These are phyloP conservation scores for Bjerkandera adusta DNA, from an alignment of 1,284 basidiomycete species.

Conservation along the genomic window DNA sequence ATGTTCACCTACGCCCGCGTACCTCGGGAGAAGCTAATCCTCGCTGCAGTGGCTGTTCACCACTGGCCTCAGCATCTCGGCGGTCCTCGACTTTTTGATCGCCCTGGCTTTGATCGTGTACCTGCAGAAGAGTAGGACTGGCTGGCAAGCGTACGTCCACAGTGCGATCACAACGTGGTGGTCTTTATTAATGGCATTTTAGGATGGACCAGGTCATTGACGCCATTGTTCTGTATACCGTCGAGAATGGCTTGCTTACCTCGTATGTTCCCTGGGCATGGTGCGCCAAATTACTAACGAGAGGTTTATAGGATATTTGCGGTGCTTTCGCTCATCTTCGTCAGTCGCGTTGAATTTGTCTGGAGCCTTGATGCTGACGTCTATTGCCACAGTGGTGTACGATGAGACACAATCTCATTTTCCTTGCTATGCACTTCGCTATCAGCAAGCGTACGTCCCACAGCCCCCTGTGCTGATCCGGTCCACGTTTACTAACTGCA, in stretches of 20 bases:
- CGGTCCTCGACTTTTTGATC: slow-evolving; percentile 49
- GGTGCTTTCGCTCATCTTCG: slow-evolving; percentile 47
- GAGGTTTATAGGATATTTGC: slow-evolving; percentile 26
- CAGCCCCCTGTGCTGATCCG: neutral
- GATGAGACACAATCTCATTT: slow-evolving; percentile 47
- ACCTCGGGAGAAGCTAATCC: neutral
- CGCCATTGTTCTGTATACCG: slow-evolving; percentile 46
- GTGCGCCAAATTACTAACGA: neutral
- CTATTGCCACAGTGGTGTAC: slow-evolving; percentile 41
- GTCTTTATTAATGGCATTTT: neutral
- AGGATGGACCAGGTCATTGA: slow-evolving; percentile 49
- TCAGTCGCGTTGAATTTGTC: slow-evolving; percentile 27
- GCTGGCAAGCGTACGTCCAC: slow-evolving; percentile 35
- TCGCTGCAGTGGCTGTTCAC: slow-evolving; percentile 53
- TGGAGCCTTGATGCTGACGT: slow-evolving; percentile 24
- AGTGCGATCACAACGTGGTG: neutral
- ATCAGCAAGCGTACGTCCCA: slow-evolving; percentile 44
- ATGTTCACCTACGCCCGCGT: neutral
- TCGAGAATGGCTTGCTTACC: slow-evolving; percentile 51
- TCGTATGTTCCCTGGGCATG: slow-evolving; percentile 33
- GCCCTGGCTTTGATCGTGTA: slow-evolving; percentile 46
- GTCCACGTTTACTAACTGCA: neutral
- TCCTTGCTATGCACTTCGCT: slow-evolving; percentile 49
- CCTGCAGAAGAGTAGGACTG: slow-evolving; percentile 39
- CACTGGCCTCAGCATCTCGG: slow-evolving; percentile 47